Base-by-base conservation (phyloP, 2,329 filamentous ascomycete genomes). In the Aspergillus terreus region DNA sequence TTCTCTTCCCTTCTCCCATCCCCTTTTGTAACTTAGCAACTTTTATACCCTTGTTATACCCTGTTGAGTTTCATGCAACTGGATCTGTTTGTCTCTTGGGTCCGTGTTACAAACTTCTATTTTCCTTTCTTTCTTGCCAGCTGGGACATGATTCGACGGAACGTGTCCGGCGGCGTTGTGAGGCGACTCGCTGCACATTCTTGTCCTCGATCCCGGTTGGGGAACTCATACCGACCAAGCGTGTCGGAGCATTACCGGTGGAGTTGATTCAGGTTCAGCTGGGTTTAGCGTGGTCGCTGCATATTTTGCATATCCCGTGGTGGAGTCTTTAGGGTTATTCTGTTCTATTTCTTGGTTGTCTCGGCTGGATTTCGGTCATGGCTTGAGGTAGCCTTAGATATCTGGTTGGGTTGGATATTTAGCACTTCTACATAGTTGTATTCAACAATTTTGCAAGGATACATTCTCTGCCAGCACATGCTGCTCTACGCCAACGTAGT, bases 241-340 rank as follows among this genome's bases (percentile, higher is more conserved):
- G 42, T 47, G 44, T 51, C 49, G 49, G 49, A 47, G 49, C 49
- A 51, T 51, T 51, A 45, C 49, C 32, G 49, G 49, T 42, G 49
- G 49, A 51, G 49, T 51, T 51, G 49, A 46, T 51, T 50, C 48
- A 45, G 49, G 44, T 46, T 40, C 46, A 43, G 38, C 40, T 42
- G 40, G 40, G 40, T 42, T 49, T 49, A 51, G 49, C 49, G 49
- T 41, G 40, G 17, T 42, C 40, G 40, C 40, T 42, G 40, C 40
- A 42, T 42, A 11, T 35, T 30, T 51, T 51, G 49, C 49, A 47
- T 51, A 46, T 19, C 40, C 19, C 19, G 40, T 42, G 40, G 23
- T 17, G 40, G 40, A 42, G 40, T 42, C 40, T 42, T 42, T 42
- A 21, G 17, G 15, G 11, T 42, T 19, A 42, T 42, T 23, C 23